Conservation (phyloP, 208 protist species). For the Trypanosoma cruzi region DNA sequence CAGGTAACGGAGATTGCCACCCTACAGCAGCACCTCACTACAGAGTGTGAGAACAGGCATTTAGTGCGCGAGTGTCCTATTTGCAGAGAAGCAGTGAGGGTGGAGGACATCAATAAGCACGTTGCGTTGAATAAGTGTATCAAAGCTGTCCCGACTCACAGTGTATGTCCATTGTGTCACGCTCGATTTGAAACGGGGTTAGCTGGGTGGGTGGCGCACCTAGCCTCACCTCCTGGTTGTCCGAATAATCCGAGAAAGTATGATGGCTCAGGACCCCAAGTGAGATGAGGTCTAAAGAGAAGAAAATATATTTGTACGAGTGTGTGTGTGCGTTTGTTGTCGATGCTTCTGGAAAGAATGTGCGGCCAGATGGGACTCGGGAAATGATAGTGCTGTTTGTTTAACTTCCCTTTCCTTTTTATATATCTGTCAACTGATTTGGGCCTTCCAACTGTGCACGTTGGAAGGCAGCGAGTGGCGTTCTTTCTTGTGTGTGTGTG, state of each 20-base stretch:
- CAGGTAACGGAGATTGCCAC: slow-evolving; percentile 92
- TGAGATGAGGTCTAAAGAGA: background rate
- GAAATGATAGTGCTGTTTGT: background rate
- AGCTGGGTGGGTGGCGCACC: slow-evolving; percentile 78
- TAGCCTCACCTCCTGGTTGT: slow-evolving; percentile 79
- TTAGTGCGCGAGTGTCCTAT: slow-evolving; percentile 86
- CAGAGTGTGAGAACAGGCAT: slow-evolving; percentile 74
- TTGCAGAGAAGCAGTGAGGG: slow-evolving; percentile 86
- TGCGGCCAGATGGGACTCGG: background rate
- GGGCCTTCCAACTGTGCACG: too few species aligned
- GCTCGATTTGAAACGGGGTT: slow-evolving; percentile 62
- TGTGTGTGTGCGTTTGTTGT: background rate
- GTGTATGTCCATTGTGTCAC: slow-evolving; percentile 89
- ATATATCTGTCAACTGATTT: too few species aligned
- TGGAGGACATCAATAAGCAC: slow-evolving; percentile 78
- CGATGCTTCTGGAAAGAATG: background rate
- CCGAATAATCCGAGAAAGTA: slow-evolving; percentile 86
- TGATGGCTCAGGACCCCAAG: slow-evolving; percentile 61
- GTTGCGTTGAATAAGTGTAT: slow-evolving; percentile 69
- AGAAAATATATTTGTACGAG: slow-evolving; percentile 5
- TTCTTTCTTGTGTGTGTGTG: background rate
- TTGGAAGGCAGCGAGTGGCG: background rate
- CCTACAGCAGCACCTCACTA: slow-evolving; percentile 88
- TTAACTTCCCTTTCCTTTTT: too few species aligned
- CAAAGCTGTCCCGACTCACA: slow-evolving; percentile 58